phyloP scores from a whole-genome alignment of 257 asterid genomes.

The Ophiorrhiza pumila region DNA sequence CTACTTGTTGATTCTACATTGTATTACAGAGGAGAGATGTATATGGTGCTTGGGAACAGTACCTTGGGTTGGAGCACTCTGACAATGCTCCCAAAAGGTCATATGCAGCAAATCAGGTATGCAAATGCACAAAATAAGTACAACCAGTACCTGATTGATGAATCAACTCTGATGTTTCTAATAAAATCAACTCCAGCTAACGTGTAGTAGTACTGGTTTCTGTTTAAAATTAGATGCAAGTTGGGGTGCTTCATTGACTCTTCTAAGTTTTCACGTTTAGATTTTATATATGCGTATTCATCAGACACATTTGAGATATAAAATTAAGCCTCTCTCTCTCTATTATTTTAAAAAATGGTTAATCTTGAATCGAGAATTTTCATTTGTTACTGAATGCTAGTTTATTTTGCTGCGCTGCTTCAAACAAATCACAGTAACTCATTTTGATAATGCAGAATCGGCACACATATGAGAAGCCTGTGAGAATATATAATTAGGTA shows the following conservation, averaged over 20 bases:
- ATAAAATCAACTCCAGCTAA: background rate
- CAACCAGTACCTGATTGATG: too few relatives aligned
- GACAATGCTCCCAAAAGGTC: conserved; percentile 65
- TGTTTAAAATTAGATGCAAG: background rate
- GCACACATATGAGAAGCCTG: conserved; percentile 65
- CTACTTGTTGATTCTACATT: conserved; percentile 16
- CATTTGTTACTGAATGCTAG: background rate
- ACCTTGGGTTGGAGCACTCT: conserved; percentile 70
- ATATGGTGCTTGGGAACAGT: conserved; percentile 70
- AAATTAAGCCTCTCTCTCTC: too few relatives aligned
- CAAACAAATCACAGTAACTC: too few relatives aligned
- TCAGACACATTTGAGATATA: too few relatives aligned
- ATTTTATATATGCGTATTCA: background rate
- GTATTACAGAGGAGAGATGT: conserved; percentile 58
- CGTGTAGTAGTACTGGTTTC: background rate
- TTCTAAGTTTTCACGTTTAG: background rate
- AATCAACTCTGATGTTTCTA: background rate
- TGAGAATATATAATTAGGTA: conserved; percentile 61
- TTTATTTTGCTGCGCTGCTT: background rate
- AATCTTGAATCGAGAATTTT: background rate
- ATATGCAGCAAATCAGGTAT: conserved; percentile 59
- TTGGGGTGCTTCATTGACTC: background rate
- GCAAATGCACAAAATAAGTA: background rate
- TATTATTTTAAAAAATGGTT: background rate
- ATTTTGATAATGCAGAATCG: conserved; percentile 54